phyloP scores from a whole-genome alignment of 2,329 filamentous ascomycete species.

The Colletotrichum costaricense region DNA sequence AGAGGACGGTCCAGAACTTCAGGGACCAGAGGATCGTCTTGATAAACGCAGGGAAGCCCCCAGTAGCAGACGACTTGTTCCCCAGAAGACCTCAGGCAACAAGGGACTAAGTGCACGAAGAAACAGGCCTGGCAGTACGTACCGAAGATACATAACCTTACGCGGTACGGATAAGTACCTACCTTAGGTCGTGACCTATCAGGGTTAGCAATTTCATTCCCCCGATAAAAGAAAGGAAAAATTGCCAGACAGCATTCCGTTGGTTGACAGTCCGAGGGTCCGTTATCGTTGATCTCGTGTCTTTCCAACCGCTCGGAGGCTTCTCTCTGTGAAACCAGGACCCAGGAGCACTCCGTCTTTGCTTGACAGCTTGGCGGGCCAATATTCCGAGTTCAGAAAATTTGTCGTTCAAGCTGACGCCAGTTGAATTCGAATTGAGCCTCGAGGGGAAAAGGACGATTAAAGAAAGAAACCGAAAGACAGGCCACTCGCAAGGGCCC shows the following conservation, averaged over 20 bases:
- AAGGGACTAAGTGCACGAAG: background rate
- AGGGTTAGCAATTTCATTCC: background rate
- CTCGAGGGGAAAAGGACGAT: too few species aligned
- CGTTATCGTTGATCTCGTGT: background rate
- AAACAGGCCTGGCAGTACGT: background rate
- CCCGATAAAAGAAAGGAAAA: background rate
- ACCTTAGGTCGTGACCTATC: too few species aligned
- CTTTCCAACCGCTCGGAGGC: background rate
- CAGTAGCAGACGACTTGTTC: background rate
- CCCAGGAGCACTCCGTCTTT: background rate
- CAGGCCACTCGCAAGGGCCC: background rate
- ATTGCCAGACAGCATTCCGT: background rate
- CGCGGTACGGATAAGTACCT: too few species aligned
- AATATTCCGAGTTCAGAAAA: background rate
- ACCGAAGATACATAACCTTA: background rate
- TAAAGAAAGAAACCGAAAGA: background rate
- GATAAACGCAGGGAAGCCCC: slow-evolving; percentile 14
- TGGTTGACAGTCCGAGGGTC: background rate
- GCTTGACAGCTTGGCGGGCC: background rate
- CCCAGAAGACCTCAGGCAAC: background rate
- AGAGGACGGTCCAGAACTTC: slow-evolving; percentile 30
- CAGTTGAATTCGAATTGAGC: background rate
- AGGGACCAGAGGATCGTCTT: slow-evolving; percentile 31
- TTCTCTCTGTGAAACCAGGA: background rate
- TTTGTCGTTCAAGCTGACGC: background rate